phyloP scores from a whole-genome alignment of 306 rosid genomes.

The Malus orientalis region DNA sequence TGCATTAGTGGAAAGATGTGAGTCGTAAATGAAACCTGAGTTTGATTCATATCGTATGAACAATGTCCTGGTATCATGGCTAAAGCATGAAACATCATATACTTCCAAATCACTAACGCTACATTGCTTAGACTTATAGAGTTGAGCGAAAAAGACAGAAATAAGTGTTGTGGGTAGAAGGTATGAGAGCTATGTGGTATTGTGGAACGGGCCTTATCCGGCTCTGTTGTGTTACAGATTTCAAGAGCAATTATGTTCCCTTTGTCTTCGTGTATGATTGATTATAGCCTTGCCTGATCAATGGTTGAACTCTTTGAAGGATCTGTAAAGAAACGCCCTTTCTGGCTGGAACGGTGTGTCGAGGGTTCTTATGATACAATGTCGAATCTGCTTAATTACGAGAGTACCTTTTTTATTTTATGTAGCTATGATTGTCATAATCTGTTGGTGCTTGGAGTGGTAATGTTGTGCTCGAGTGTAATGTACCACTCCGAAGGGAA shows the following conservation, averaged over 20 bases:
- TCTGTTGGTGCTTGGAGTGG: neutral
- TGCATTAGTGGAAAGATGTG: conserved; percentile 38
- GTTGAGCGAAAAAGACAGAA: neutral
- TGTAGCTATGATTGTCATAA: conserved; percentile 10
- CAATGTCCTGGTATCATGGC: neutral
- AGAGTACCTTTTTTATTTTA: neutral
- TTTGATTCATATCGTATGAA: conserved; percentile 12
- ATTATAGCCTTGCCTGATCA: neutral
- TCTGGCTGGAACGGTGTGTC: neutral
- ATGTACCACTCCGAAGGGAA: neutral
- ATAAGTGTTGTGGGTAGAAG: neutral
- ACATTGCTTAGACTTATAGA: neutral
- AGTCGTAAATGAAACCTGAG: conserved; percentile 44
- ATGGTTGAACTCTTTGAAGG: neutral
- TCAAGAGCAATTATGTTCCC: neutral
- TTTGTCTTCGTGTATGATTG: neutral
- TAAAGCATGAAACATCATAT: neutral
- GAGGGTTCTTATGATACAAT: neutral
- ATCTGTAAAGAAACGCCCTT: neutral
- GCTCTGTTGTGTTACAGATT: neutral
- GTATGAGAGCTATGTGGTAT: neutral
- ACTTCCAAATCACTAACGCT: neutral
- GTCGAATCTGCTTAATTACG: conserved; percentile 25
- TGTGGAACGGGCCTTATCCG: too few relatives aligned
- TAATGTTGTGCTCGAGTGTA: neutral